Base-by-base conservation (phyloP, 2,329 filamentous ascomycete genomes). In the Fusarium fracticaudum region DNA sequence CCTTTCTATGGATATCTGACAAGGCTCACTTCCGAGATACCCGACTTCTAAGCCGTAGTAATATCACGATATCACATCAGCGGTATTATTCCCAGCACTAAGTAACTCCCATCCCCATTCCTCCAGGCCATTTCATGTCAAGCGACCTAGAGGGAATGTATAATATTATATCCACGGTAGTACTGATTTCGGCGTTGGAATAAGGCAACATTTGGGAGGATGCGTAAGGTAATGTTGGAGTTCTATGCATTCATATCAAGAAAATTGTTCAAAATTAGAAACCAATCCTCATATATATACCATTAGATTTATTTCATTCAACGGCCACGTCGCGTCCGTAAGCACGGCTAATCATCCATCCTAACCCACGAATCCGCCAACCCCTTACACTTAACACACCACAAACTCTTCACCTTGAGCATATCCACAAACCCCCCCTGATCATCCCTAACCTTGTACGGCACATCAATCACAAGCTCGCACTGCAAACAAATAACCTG, bases 321-420 rank as follows among this genome's bases (percentile, higher is more conserved):
- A 47, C 22, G 11, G 29, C 24, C 24, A 38, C 18, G n/a, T 20
- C 48, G n/a, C 12, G 12, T 17, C 48, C 12, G 12, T 17, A 31
- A 54, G 58, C 31, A 44, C 38, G 1, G 18, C 20, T 60, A 69
- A 37, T 22, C 18, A 6, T 45, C 58, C 31, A 61, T 37, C 12
- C 70, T 69, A 5, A 43, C n/a, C 63, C 72, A 73, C 1, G 66
- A 76, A 1, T 73, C 75, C 3, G 69, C 76, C 5, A 33, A 15
- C 1, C 69, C 72, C 1, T 14, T 41, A 26, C 76, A 78, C 6
- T 24, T 37, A 15, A 60, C 44, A n/a, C 76, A 78, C 76, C 76
- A 78, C 14, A 78, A 24, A 6, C 22, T 71, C n/a, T 40, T 51
- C 14, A 76, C 64, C 29, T 64, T 48, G 0, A 74, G 44, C 71